These are phyloP conservation scores for Oxalis stricta DNA, from an alignment of 441 rosid genomes.

Conservation along the genomic window DNA sequence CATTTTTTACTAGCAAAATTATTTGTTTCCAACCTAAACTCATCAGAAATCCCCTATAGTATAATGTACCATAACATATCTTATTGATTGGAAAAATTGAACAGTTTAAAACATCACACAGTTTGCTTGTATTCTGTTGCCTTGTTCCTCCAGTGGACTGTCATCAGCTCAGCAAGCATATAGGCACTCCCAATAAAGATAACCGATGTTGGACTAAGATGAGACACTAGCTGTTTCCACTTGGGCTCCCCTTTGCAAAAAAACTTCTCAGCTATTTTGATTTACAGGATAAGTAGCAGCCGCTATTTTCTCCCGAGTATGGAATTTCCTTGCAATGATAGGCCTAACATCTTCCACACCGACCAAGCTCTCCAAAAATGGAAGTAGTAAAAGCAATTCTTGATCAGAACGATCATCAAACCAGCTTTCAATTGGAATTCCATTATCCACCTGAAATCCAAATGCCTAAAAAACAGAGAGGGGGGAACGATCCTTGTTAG, in stretches of 20 bases:
- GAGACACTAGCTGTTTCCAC: slow-evolving; percentile 1
- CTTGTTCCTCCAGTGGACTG: no score
- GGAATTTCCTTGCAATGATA: slow-evolving; percentile 57
- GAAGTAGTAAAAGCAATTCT: slow-evolving; percentile 66
- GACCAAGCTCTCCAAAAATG: slow-evolving; percentile 80
- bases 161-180: no score
- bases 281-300: slow-evolving; percentile 43
- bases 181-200: slow-evolving; percentile 8
- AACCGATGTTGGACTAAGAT: slow-evolving; percentile 1
- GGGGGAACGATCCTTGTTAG: slow-evolving; percentile 1
- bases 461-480: slow-evolving; percentile 68
- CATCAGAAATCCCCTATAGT: not conserved
- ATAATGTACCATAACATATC: slow-evolving; percentile 3
- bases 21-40: slow-evolving; percentile 4
- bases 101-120: no score
- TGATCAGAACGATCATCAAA: slow-evolving; percentile 70
- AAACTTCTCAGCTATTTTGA: slow-evolving; percentile 33
- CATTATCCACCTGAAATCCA: slow-evolving; percentile 96
- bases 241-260: slow-evolving; percentile 39
- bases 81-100: no score
- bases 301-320: slow-evolving; percentile 59
- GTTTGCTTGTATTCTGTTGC: no score
- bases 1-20: not conserved
- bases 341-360: slow-evolving; percentile 90
- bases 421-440: slow-evolving; percentile 97